Conservation (phyloP, 2,329 filamentous ascomycete genomes). For the Xylariomycetidae sp. region DNA sequence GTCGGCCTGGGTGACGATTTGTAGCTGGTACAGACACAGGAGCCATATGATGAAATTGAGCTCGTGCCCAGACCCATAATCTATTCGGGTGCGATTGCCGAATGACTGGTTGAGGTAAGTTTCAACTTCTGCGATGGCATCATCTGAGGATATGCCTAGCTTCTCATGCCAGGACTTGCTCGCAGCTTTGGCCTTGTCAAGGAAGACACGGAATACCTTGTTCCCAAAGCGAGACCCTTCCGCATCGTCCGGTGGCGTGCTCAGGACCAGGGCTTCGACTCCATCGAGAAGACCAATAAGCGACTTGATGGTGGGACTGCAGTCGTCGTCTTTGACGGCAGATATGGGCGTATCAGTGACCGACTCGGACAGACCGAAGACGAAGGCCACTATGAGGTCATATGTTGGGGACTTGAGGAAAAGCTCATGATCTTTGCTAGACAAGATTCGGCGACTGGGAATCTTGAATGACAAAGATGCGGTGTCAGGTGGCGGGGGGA, state of each 20-base stretch:
- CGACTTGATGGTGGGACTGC: constrained; percentile 56
- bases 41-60: constrained; percentile 97
- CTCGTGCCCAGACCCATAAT: constrained; percentile 97
- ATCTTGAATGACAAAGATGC: constrained; percentile 56
- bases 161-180: constrained; percentile 57
- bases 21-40: constrained; percentile 82
- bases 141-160: constrained; percentile 47
- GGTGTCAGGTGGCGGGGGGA: constrained; percentile 63
- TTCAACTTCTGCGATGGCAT: constrained; percentile 65
- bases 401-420: constrained; percentile 77
- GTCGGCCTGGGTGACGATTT: constrained; percentile 56
- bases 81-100: constrained; percentile 80
- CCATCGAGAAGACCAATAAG: constrained; percentile 68
- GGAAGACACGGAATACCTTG: constrained; percentile 78
- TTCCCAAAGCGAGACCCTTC: constrained; percentile 92
- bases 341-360: constrained; percentile 68
- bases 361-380: constrained; percentile 81
- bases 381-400: constrained; percentile 72
- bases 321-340: constrained; percentile 48
- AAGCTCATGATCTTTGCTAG: constrained; percentile 70
- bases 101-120: constrained; percentile 81
- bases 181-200: constrained; percentile 62
- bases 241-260: constrained; percentile 77
- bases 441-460: constrained; percentile 78
- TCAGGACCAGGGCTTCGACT: constrained; percentile 60